phyloP scores from a whole-genome alignment of 805 yeast species.

The Ogataea nonfermentans region DNA sequence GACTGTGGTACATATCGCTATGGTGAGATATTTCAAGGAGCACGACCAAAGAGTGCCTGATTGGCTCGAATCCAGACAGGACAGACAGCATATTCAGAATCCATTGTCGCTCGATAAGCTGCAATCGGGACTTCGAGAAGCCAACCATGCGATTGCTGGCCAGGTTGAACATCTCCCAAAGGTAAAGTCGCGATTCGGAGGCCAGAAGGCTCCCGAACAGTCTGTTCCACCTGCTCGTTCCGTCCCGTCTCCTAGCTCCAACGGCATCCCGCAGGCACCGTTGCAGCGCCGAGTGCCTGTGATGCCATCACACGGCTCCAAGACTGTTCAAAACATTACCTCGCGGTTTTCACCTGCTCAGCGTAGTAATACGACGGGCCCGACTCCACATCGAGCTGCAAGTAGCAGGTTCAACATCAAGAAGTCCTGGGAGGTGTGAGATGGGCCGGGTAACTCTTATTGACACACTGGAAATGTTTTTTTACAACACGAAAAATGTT shows the following conservation, averaged over 20 bases:
- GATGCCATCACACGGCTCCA: constrained; percentile 4
- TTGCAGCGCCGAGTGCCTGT: constrained; percentile 9
- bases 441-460: constrained; percentile 9
- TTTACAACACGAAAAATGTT: constrained; percentile 12
- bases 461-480: constrained; percentile 8
- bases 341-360: constrained; percentile 14
- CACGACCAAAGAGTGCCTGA: constrained; percentile 26
- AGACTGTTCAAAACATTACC: constrained; percentile 6
- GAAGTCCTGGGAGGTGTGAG: constrained; percentile 11
- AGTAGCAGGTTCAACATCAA: constrained; percentile 12
- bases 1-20: constrained; percentile 34
- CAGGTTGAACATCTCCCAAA: constrained; percentile 18
- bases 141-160: constrained; percentile 13
- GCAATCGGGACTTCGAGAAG: constrained; percentile 12
- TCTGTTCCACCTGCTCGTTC: neutral
- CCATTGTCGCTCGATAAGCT: constrained; percentile 13
- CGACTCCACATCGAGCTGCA: constrained; percentile 1
- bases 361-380: constrained; percentile 3
- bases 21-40: constrained; percentile 29
- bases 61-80: constrained; percentile 25
- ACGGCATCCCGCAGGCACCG: constrained; percentile 13
- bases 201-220: constrained; percentile 7
- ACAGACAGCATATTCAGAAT: constrained; percentile 1
- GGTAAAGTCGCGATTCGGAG: constrained; percentile 16
- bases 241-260: neutral